Conservation (phyloP, 495 filamentous ascomycete genomes). For the Talaromyces trachyspermus region DNA sequence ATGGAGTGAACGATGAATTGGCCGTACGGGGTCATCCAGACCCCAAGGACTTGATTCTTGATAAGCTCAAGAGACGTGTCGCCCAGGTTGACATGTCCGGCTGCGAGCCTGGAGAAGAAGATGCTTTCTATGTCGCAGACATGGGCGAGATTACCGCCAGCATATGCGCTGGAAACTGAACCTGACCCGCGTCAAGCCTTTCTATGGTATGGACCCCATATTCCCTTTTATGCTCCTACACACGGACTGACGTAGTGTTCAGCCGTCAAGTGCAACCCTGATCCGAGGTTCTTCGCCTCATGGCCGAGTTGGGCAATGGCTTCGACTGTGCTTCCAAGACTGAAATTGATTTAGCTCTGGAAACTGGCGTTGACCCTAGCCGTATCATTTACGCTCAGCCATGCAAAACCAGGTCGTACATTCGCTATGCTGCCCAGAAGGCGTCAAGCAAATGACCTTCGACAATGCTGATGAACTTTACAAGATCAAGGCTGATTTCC, state of each 20-base stretch:
- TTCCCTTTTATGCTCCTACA: background rate
- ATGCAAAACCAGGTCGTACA: conserved; percentile 97
- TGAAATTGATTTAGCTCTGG: conserved; percentile 87
- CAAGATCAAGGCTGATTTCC: conserved; percentile 89
- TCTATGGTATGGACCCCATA: conserved; percentile 67
- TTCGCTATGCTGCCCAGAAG: conserved; percentile 74
- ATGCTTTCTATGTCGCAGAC: conserved; percentile 96
- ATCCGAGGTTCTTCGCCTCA: conserved; percentile 82
- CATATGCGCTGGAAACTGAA: conserved; percentile 97
- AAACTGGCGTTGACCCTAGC: conserved; percentile 74
- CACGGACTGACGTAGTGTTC: conserved; percentile 11
- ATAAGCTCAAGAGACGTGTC: conserved; percentile 75
- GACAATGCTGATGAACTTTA: conserved; percentile 97
- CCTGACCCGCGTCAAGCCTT: conserved; percentile 85
- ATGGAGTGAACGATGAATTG: conserved; percentile 31
- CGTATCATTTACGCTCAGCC: conserved; percentile 99
- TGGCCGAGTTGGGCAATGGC: conserved; percentile 81
- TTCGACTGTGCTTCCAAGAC: conserved; percentile 98
- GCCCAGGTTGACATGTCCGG: conserved; percentile 72
- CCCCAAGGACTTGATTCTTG: conserved; percentile 58
- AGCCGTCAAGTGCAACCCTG: conserved; percentile 99
- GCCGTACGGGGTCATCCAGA: conserved; percentile 40
- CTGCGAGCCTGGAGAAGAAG: conserved; percentile 86
- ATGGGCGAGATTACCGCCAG: conserved; percentile 98
- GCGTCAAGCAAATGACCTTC: conserved; percentile 98